A percentile compares a stretch with the other conserved stretches of the same genome.
These are phyloP conservation scores for Suhomyces yuchorum DNA, from an alignment of 1,139 yeast species.

Conservation along the genomic window DNA sequence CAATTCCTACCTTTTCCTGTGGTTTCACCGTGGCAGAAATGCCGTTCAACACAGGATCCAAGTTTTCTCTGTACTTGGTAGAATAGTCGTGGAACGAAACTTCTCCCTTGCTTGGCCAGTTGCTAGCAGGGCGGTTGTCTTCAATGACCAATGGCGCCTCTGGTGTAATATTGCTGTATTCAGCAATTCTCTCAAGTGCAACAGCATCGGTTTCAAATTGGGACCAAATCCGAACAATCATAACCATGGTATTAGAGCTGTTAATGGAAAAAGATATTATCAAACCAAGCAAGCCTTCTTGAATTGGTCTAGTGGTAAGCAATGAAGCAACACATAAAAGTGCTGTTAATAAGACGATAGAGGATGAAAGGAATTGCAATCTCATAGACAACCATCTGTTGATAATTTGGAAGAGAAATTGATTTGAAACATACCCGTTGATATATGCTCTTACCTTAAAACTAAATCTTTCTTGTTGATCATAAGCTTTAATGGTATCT, in stretches of 20 bases:
- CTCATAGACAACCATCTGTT: slow-evolving; percentile 35
- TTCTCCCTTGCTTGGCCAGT: slow-evolving; percentile 31
- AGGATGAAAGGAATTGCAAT: slow-evolving; percentile 28
- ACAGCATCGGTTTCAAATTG: slow-evolving; percentile 31
- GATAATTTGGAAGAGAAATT: slow-evolving; percentile 19
- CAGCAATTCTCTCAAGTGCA: slow-evolving; percentile 31
- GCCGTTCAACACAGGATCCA: slow-evolving; percentile 31
- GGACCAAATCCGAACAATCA: slow-evolving; percentile 32
- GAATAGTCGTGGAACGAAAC: slow-evolving; percentile 30
- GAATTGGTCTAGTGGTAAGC: slow-evolving; percentile 23
- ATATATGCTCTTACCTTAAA: slow-evolving; percentile 20
- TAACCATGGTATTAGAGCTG: slow-evolving; percentile 26
- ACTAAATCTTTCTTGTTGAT: slow-evolving; percentile 26
- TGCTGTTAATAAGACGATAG: slow-evolving; percentile 26
- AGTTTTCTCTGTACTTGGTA: slow-evolving; percentile 30
- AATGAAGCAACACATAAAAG: slow-evolving; percentile 24
- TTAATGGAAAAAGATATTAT: slow-evolving; percentile 32
- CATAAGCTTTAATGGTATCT: slow-evolving; percentile 33
- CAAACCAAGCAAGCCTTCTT: slow-evolving; percentile 32
- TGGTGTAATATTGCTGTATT: slow-evolving; percentile 27
- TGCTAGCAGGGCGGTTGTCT: slow-evolving; percentile 24
- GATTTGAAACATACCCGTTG: slow-evolving; percentile 21
- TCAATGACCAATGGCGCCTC: slow-evolving; percentile 31
- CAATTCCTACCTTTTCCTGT: slow-evolving; percentile 34
- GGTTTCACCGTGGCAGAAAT: slow-evolving; percentile 26